These are phyloP conservation scores for Erythrobasidium yunnanense DNA, from an alignment of 768 basidiomycete genomes.

Conservation along the genomic window DNA sequence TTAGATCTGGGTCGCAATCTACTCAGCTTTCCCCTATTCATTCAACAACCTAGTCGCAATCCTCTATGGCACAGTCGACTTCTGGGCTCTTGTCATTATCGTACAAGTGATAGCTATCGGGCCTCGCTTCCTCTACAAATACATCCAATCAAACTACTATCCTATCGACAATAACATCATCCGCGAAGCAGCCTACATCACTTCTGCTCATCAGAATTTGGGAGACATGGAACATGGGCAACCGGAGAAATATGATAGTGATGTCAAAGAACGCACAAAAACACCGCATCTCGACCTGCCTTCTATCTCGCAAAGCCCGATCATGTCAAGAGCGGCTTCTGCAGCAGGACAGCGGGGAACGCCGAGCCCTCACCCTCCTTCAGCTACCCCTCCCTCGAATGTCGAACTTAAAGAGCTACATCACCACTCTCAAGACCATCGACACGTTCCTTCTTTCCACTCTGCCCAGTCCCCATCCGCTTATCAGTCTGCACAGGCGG, in stretches of 20 bases:
- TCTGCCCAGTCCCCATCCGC: neutral
- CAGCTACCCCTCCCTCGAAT: no score
- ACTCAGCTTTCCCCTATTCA: conserved; percentile 65
- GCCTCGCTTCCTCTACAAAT: conserved; percentile 72
- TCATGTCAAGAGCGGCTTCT: neutral
- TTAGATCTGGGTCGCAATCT: conserved; percentile 66
- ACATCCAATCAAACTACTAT: conserved; percentile 55
- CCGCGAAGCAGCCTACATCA: conserved; percentile 49
- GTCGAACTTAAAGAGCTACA: no score
- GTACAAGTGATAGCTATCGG: conserved; percentile 61
- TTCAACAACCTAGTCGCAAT: conserved; percentile 63
- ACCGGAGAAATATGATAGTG: no score
- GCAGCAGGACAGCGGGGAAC: neutral
- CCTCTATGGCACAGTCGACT: conserved; percentile 65
- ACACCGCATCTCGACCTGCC: conserved; percentile 11
- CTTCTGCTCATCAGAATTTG: neutral
- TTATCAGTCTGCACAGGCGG: neutral
- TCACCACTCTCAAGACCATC: no score
- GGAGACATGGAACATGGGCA: no score
- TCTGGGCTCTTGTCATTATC: conserved; percentile 70
- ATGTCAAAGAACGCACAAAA: neutral
- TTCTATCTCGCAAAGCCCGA: neutral
- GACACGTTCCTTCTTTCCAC: no score
- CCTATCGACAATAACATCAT: conserved; percentile 83
- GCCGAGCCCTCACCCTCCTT: neutral